Evolutionary conservation across 208 protist species (phyloP).

Genomic region (Crithidia mellificae): DNA sequence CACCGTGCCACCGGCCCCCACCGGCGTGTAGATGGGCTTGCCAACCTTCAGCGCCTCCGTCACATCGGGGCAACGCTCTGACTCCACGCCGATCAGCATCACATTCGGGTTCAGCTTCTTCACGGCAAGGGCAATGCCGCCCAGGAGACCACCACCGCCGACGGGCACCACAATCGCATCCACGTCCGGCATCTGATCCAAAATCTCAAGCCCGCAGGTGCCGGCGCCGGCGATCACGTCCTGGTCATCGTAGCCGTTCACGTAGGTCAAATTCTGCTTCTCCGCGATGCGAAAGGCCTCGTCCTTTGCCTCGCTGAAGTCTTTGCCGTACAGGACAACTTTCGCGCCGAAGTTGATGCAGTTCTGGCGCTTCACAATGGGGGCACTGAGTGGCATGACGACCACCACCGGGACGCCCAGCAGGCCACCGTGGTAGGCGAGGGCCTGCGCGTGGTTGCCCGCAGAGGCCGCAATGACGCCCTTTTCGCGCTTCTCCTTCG

Average conservation of each 20-base stretch:
- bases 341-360: conserved; percentile 75
- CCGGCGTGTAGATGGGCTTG: conserved; percentile 51
- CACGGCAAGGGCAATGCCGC: conserved; percentile 81
- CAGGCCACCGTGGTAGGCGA: conserved; percentile 84
- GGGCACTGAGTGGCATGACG: conserved; percentile 88
- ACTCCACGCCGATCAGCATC: conserved; percentile 86
- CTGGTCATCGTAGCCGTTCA: conserved; percentile 91
- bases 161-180: conserved; percentile 90
- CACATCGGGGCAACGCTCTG: conserved; percentile 59
- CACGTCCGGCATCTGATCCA: conserved; percentile 81
- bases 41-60: conserved; percentile 57
- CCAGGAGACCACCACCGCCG: conserved; percentile 88
- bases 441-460: conserved; percentile 91
- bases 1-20: conserved; percentile 64
- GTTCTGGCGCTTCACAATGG: conserved; percentile 83
- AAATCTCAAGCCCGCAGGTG: conserved; percentile 88
- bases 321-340: conserved; percentile 65
- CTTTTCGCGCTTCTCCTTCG: conserved; percentile 48
- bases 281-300: conserved; percentile 47
- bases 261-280: conserved; percentile 58
- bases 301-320: conserved; percentile 81
- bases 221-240: conserved; percentile 87
- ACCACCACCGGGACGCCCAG: conserved; percentile 88
- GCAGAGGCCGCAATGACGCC: conserved; percentile 89
- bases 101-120: conserved; percentile 82